Conservation (phyloP, 352 stramenopile species). For the Pythium dissimile region DNA sequence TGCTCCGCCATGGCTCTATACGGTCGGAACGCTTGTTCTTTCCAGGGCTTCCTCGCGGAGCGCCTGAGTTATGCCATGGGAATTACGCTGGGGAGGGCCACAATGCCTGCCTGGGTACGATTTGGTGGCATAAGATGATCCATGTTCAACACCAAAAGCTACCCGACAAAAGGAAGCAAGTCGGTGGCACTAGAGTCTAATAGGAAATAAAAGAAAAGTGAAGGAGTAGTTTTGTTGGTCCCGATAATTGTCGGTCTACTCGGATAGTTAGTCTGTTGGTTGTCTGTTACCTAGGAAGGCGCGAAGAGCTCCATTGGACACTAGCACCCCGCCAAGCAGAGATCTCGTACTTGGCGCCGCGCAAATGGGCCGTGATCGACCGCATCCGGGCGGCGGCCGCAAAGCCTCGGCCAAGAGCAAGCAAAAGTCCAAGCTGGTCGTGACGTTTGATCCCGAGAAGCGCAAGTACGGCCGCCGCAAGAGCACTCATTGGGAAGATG, state of each 20-base stretch:
- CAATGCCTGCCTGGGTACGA: background rate
- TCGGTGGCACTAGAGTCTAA: background rate
- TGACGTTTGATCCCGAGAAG: constrained; percentile 87
- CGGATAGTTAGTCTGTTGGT: no score
- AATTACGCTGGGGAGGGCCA: no score
- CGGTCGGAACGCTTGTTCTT: no score
- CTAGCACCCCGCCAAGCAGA: no score
- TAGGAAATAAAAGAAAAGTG: no score
- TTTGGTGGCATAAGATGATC: background rate
- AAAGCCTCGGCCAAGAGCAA: constrained; percentile 51
- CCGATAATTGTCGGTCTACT: no score
- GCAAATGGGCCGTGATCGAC: constrained; percentile 26
- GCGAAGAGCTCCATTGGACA: no score
- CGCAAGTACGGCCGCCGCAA: constrained; percentile 50
- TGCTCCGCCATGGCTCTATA: constrained; percentile 2
- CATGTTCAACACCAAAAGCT: background rate
- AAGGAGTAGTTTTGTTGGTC: no score
- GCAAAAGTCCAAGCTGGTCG: constrained; percentile 86
- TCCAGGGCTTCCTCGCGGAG: background rate
- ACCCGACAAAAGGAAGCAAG: background rate
- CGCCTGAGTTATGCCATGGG: background rate
- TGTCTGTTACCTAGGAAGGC: no score
- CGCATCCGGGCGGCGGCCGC: constrained; percentile 17
- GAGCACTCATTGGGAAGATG: background rate
- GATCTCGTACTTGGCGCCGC: no score